Conservation (phyloP, 2,329 filamentous ascomycete genomes). For the Neurospora sp. region DNA sequence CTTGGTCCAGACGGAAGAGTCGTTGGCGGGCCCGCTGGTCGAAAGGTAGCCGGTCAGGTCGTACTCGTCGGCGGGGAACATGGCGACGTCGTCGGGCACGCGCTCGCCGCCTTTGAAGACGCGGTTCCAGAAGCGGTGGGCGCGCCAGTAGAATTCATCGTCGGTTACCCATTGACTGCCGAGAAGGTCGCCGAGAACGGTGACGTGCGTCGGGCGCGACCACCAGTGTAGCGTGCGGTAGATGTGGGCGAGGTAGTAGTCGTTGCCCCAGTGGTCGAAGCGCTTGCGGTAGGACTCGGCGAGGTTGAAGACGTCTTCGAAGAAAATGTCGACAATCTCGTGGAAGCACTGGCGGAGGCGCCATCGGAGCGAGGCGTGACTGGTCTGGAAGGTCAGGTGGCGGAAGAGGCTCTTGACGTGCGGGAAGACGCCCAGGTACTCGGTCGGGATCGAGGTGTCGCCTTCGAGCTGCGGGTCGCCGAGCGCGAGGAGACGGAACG, state of each 20-base stretch:
- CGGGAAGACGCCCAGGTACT: slow-evolving; percentile 42
- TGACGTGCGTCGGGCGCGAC: slow-evolving; percentile 74
- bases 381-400: slow-evolving; percentile 38
- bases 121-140: slow-evolving; percentile 67
- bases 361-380: slow-evolving; percentile 37
- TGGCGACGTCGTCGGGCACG: slow-evolving; percentile 47
- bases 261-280: slow-evolving; percentile 85
- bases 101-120: slow-evolving; percentile 63
- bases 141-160: slow-evolving; percentile 69
- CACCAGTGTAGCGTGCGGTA: slow-evolving; percentile 80
- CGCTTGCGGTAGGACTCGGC: slow-evolving; percentile 64
- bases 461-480: slow-evolving; percentile 93
- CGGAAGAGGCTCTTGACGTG: slow-evolving; percentile 38
- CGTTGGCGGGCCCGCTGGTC: slow-evolving; percentile 32
- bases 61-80: slow-evolving; percentile 38
- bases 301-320: slow-evolving; percentile 59
- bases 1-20: slow-evolving; percentile 53
- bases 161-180: slow-evolving; percentile 93
- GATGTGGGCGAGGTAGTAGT: slow-evolving; percentile 88
- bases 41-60: slow-evolving; percentile 37
- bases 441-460: slow-evolving; percentile 67
- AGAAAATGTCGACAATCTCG: slow-evolving; percentile 50
- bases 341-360: slow-evolving; percentile 45
- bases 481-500: slow-evolving; percentile 78
- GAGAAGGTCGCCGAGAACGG: slow-evolving; percentile 81